A percentile compares a stretch with the other conserved stretches of the same genome.
Evolutionary conservation across 495 filamentous ascomycete genomes (phyloP).

Genomic region (Penicillium flavigenum): DNA sequence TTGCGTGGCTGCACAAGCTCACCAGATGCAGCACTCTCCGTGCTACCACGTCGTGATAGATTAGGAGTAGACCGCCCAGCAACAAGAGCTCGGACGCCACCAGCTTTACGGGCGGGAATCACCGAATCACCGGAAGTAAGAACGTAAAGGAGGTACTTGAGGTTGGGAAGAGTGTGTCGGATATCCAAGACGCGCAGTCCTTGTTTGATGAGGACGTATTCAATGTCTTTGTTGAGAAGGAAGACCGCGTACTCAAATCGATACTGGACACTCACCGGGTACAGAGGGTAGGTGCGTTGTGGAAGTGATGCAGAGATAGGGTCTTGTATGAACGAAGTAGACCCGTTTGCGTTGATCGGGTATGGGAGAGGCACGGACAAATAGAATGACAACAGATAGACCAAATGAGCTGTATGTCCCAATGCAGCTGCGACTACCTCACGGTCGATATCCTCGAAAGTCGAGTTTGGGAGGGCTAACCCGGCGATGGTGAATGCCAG

Average conservation of each 20-base stretch:
- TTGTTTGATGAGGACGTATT: constrained; percentile 73
- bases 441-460: constrained; percentile 63
- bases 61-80: constrained; percentile 36
- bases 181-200: constrained; percentile 80
- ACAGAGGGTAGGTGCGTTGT: constrained; percentile 75
- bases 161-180: constrained; percentile 84
- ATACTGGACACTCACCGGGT: constrained; percentile 72
- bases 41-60: constrained; percentile 41
- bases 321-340: constrained; percentile 75
- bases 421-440: constrained; percentile 76
- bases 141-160: constrained; percentile 89
- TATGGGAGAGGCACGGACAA: constrained; percentile 78
- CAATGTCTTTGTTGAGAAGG: constrained; percentile 89
- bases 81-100: constrained; percentile 66
- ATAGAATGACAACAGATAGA: constrained; percentile 79
- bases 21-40: constrained; percentile 41
- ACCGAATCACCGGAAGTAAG: constrained; percentile 76
- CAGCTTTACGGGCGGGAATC: constrained; percentile 72
- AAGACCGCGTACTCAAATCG: constrained; percentile 96
- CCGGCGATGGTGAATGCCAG: constrained; percentile 77
- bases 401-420: constrained; percentile 75
- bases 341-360: constrained; percentile 67
- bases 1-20: constrained; percentile 34
- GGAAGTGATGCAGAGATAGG: constrained; percentile 67
- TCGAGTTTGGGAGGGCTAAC: constrained; percentile 73